Evolutionary conservation across 83 land plant genomes (phyloP), one percentile per base, ranked within the genome.

Genomic region (Isoetes engelmannii): DNA sequence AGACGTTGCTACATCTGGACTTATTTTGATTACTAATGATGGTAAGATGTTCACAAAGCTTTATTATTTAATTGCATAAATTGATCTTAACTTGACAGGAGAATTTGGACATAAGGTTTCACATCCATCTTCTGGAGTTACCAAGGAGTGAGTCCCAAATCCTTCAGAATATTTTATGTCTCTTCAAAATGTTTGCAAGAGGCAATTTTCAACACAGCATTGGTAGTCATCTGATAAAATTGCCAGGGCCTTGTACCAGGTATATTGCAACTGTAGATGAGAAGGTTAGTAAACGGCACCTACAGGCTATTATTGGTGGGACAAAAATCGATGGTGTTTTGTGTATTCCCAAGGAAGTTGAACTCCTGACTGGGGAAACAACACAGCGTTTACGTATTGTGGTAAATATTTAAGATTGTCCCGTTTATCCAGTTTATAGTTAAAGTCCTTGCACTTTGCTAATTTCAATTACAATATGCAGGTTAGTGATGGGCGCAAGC

Each of bases 1-100:
- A 54, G 99, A 95, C 84, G 99, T 95, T 85, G 94, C 89, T 19
- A 95, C 99, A 15, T 82, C 94, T 63, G 99, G 99, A 13, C 79
- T 95, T 50, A 77, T 95, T 50, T 76, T 95, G 72, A 87, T 95
- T 49, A 95, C 99, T 4, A 95, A 95, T 79, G 97, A 95, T 79
- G 99, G 99, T 91, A 84, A 69, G 50, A 20, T n/a, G 48, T 8
- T 2, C 12, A 7, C 1, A 43, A 44, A 61, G 12, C 68, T 65
- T 28, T 19, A 6, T 18, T 63, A 63, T 60, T 15, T 7, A 21
- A 41, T 13, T 19, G 43, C 20, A 4, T 46, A 28, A 6, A 19
- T 61, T 44, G 41, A 47, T 76, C 19, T 44, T 70, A 18, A 64
- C 7, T 58, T 45, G 68, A 43, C 82, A 95, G 99, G 99, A 58